phyloP scores from a whole-genome alignment of 371 early-diverging fungal species.

The Zychaea mexicana region DNA sequence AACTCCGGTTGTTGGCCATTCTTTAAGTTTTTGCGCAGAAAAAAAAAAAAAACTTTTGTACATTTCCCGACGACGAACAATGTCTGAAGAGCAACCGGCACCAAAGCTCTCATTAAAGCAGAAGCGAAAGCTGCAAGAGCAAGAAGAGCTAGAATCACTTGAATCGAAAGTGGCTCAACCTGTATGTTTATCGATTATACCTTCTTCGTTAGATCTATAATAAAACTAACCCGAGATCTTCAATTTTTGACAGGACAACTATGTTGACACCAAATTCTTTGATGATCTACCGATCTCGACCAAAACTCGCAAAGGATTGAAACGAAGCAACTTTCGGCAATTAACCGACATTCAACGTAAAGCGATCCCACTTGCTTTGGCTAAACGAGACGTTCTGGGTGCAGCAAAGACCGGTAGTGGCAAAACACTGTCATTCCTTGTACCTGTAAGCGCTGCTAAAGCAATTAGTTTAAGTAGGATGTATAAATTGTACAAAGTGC shows the following conservation, averaged over 20 bases:
- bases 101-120: background rate
- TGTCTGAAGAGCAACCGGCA: slow-evolving; percentile 1
- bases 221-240: background rate
- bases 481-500: background rate
- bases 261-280: slow-evolving; percentile 41
- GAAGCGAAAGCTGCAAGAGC: slow-evolving; percentile 10
- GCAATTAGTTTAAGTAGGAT: background rate
- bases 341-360: slow-evolving; percentile 98
- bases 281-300: slow-evolving; percentile 71
- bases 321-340: slow-evolving; percentile 78
- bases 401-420: slow-evolving; percentile 99
- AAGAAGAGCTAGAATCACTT: slow-evolving; percentile 32
- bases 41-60: background rate
- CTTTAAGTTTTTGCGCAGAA: background rate
- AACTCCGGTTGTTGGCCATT: background rate
- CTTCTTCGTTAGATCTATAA: background rate
- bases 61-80: background rate
- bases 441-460: slow-evolving; percentile 73
- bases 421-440: slow-evolving; percentile 97
- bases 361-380: slow-evolving; percentile 87
- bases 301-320: slow-evolving; percentile 70
- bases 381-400: slow-evolving; percentile 92
- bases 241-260: slow-evolving; percentile 34
- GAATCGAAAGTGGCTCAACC: slow-evolving; percentile 39
- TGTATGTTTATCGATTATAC: slow-evolving; percentile 18